A percentile compares a stretch with the other conserved stretches of the same genome.
These are phyloP conservation scores for Capsicum baccatum DNA, from an alignment of 257 asterid species.

Conservation along the genomic window DNA sequence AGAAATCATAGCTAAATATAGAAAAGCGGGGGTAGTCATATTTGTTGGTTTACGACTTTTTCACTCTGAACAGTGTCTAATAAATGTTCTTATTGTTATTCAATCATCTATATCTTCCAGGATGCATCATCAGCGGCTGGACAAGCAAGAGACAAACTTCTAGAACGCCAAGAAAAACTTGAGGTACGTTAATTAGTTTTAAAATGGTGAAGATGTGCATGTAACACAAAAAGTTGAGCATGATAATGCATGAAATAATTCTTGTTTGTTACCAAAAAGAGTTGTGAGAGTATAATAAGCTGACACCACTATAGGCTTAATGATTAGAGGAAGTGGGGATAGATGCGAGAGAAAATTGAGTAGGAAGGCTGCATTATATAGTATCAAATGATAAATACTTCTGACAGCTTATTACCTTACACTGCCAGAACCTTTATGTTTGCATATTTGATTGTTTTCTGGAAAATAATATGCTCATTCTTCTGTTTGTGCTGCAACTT, in stretches of 20 bases:
- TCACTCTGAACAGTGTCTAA: slow-evolving; percentile 8
- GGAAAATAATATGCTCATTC: not conserved
- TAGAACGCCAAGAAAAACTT: slow-evolving; percentile 91
- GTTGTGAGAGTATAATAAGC: not conserved
- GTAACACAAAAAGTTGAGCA: slow-evolving; percentile 2
- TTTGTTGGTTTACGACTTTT: not conserved
- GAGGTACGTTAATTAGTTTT: slow-evolving; percentile 56
- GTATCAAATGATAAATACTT: not conserved
- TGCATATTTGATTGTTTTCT: not conserved
- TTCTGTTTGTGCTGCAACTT: slow-evolving; percentile 12
- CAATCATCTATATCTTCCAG: slow-evolving; percentile 46
- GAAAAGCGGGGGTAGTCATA: slow-evolving; percentile 75
- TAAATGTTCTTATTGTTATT: slow-evolving; percentile 26
- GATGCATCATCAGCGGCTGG: slow-evolving; percentile 90
- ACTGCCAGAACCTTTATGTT: slow-evolving; percentile 5
- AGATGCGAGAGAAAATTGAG: not conserved
- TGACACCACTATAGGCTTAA: not conserved
- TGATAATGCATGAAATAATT: slow-evolving; percentile 1
- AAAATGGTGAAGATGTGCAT: slow-evolving; percentile 18
- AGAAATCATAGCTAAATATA: slow-evolving; percentile 82
- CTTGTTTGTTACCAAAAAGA: not conserved
- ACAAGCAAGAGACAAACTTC: slow-evolving; percentile 80
- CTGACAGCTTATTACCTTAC: not conserved
- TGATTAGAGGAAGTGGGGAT: not conserved
- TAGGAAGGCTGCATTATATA: not conserved